Conservation (phyloP, 2,329 filamentous ascomycete genomes). For the Epichloe gansuensis region DNA sequence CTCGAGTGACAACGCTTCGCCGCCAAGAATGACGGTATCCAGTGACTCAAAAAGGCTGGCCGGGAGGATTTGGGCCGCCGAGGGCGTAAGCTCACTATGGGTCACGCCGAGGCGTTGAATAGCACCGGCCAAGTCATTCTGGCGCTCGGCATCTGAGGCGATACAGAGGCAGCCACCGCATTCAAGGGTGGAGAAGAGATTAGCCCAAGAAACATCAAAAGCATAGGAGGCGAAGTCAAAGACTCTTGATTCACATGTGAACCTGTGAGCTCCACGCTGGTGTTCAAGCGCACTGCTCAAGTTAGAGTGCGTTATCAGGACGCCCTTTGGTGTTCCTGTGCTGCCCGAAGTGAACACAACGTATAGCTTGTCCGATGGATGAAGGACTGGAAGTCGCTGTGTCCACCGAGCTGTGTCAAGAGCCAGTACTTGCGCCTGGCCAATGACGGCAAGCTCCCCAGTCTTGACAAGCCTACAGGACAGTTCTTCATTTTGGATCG, state of each 20-base stretch:
- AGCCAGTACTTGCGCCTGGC: background rate
- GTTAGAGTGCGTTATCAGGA: conserved; percentile 11
- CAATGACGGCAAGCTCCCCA: too few species aligned
- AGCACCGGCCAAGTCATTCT: conserved; percentile 32
- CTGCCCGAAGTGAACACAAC: conserved; percentile 11
- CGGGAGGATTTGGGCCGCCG: background rate
- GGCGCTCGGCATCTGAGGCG: conserved; percentile 25
- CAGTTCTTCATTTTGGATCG: background rate
- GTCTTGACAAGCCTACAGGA: too few species aligned
- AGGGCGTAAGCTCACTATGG: conserved; percentile 32
- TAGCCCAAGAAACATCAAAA: conserved; percentile 6
- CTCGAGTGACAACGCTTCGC: background rate
- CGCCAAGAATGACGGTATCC: background rate
- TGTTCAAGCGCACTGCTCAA: background rate
- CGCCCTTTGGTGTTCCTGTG: conserved; percentile 15
- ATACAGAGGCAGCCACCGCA: conserved; percentile 8
- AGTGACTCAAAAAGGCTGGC: background rate
- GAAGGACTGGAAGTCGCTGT: background rate
- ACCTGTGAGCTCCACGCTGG: background rate
- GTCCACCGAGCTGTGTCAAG: background rate
- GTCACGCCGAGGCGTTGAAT: conserved; percentile 28
- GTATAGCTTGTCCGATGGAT: conserved; percentile 7
- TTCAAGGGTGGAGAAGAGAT: conserved; percentile 4
- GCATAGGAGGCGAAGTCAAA: conserved; percentile 8
- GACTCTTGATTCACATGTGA: conserved; percentile 2